These are phyloP conservation scores for Pseudisothecium myosuroides DNA, from an alignment of 225 moss, liverwort and hornwort genomes.

Conservation along the genomic window DNA sequence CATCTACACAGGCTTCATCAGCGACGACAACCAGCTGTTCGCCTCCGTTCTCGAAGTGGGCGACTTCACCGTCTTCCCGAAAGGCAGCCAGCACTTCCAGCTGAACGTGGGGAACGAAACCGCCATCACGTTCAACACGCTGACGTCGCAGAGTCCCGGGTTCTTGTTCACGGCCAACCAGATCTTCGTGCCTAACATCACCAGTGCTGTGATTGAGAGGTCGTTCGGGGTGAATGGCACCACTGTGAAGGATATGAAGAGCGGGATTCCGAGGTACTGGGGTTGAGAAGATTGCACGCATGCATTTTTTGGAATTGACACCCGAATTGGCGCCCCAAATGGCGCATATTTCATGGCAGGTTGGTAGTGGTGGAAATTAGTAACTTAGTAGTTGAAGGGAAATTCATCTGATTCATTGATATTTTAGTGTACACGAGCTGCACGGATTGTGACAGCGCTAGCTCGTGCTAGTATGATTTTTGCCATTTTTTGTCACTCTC, in stretches of 20 bases:
- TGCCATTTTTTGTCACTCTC: background rate
- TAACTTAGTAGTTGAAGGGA: background rate
- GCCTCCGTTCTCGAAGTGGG: background rate
- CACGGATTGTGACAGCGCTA: background rate
- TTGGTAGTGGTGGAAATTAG: no score
- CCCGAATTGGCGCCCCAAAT: accelerated
- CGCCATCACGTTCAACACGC: background rate
- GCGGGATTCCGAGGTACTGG: background rate
- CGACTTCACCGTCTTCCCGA: background rate
- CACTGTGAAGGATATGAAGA: background rate
- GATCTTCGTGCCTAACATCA: background rate
- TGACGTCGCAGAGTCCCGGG: background rate
- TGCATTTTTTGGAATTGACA: background rate
- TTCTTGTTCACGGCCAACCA: background rate
- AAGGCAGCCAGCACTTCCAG: background rate
- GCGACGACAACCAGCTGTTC: background rate
- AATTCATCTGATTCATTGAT: background rate
- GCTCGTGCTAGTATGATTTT: background rate
- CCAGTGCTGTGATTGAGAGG: background rate
- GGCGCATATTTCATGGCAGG: background rate
- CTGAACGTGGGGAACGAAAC: background rate
- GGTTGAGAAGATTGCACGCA: background rate
- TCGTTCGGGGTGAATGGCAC: background rate
- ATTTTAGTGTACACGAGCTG: background rate
- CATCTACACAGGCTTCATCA: background rate